Evolutionary conservation across 305 asterid genomes (phyloP), one percentile per base, ranked within the genome.

Genomic region (Fraxinus baroniana): DNA sequence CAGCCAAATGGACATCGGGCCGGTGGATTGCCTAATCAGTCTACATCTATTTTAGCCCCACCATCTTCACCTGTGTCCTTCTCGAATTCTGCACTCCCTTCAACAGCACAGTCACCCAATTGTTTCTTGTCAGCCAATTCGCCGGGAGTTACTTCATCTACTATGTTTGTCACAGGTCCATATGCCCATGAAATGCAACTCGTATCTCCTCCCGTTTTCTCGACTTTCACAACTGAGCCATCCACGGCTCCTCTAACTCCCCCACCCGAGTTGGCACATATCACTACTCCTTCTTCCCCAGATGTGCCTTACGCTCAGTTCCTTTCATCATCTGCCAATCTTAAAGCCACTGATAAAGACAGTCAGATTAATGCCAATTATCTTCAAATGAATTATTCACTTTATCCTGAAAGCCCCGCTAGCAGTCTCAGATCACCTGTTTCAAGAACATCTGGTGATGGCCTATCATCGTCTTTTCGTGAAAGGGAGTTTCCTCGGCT

Each of bases 211-310:
- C 86, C 86, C 1, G 83, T 76, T 17, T 84, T 84, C 84, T 84
- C 86, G 49, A 84, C 86, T 10, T 84, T 49, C 78, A 84, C 86
- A 41, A 84, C 86, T 37, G 86, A 84, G 41, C 86, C 86, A 75
- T 84, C 86, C 5, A 84, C 86, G 1, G 86, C 86, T 62, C 86
- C 86, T 13, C 41, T 74, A 33, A 84, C 86, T n/a, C 86, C 86
- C 68, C 86, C 86, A n/a, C 86, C 86, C 3, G 86, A 84, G 49
- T 79, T 78, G 36, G 80, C 77, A 26, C 86, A 79, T 37, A 26
- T 84, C 74, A 84, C 86, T 66, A 84, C 84, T 10, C 86, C 86
- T 8, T 84, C 86, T 60, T 84, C 86, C 7, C 86, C 86, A 7
- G 86, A 84, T 15, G 86, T 84, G 36, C 86, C 86, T 24, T 84